Evolutionary conservation across 768 basidiomycete species (phyloP).

Genomic region (Hydnomerulius pinastri): DNA sequence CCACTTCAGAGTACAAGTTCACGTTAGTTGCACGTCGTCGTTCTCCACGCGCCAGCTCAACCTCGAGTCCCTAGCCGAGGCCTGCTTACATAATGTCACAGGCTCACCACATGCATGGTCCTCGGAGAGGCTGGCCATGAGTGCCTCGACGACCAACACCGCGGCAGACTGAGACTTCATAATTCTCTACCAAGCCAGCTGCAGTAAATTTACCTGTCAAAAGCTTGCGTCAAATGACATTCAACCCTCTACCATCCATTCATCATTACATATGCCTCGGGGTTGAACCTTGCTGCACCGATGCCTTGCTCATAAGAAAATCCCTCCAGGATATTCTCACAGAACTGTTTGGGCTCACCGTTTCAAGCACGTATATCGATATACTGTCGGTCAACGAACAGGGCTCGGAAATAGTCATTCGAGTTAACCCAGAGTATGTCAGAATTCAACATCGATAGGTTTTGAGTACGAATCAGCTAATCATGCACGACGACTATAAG

Average conservation of each 20-base stretch:
- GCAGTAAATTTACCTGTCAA: slow-evolving; percentile 9
- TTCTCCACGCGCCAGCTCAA: background rate
- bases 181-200: too few relatives aligned
- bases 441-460: background rate
- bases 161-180: too few relatives aligned
- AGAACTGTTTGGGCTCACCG: slow-evolving; percentile 56
- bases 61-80: too few relatives aligned
- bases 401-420: slow-evolving; percentile 26
- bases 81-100: too few relatives aligned
- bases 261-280: slow-evolving; percentile 25
- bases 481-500: slow-evolving; percentile 12
- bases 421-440: slow-evolving; percentile 21
- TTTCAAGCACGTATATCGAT: slow-evolving; percentile 56
- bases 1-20: background rate
- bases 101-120: too few relatives aligned
- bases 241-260: slow-evolving; percentile 21
- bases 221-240: slow-evolving; percentile 13
- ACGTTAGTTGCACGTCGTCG: background rate
- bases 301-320: slow-evolving; percentile 52
- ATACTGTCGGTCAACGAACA: slow-evolving; percentile 49
- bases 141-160: too few relatives aligned
- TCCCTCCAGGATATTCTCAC: slow-evolving; percentile 54
- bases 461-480: background rate
- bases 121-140: too few relatives aligned
- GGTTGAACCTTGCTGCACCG: slow-evolving; percentile 30